A percentile compares a stretch with the other conserved stretches of the same genome.
Conservation (phyloP, 2,329 filamentous ascomycete genomes). For the Colletotrichum sp. region DNA sequence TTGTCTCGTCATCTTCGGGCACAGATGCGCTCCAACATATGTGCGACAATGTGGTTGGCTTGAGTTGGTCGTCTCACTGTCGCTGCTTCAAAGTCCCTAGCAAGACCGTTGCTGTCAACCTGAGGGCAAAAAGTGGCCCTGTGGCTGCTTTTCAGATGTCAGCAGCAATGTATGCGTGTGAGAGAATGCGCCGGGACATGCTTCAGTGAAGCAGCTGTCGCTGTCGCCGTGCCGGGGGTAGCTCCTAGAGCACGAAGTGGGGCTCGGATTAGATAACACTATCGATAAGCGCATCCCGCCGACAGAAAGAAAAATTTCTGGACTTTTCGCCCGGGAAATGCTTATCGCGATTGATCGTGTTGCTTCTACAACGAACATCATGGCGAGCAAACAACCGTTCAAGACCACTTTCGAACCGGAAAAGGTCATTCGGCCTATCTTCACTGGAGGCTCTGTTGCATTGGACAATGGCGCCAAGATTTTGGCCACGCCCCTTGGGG, state of each 20-base stretch:
- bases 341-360: not conserved
- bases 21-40: not conserved
- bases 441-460: constrained; percentile 87
- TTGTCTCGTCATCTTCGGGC: constrained; percentile 18
- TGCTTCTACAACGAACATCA: constrained; percentile 32
- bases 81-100: not conserved
- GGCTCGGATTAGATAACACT: constrained; percentile 5
- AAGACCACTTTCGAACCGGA: constrained; percentile 91
- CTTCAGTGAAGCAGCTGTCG: not conserved
- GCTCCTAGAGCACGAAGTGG: not conserved
- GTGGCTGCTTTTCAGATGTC: not conserved
- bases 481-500: constrained; percentile 87
- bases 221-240: not conserved
- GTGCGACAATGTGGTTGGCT: not conserved
- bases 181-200: not conserved
- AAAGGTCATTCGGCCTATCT: constrained; percentile 88
- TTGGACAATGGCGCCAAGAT: constrained; percentile 83
- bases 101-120: not conserved
- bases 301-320: constrained; percentile 1
- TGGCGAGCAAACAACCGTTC: constrained; percentile 67
- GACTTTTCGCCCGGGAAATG: not conserved
- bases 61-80: not conserved
- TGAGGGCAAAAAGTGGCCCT: not conserved
- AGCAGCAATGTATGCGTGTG: not conserved
- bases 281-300: constrained; percentile 19